A percentile compares a stretch with the other conserved stretches of the same genome.
Evolutionary conservation across 441 rosid genomes (phyloP).

Genomic region (Populus trichocarpa): DNA sequence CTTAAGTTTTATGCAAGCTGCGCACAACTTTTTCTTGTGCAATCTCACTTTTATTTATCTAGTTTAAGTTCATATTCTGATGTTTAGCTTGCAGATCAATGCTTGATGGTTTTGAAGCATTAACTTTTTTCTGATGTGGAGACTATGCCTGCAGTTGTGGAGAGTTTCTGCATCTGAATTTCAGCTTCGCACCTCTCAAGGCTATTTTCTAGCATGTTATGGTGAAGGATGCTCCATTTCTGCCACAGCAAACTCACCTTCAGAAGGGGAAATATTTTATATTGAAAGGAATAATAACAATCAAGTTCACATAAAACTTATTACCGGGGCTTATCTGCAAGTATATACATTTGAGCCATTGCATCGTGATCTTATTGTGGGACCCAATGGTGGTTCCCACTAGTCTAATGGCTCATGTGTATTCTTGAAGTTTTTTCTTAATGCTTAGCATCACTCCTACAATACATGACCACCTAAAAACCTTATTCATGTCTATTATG

Average conservation of each 20-base stretch:
- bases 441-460: neutral
- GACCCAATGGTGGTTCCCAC: neutral
- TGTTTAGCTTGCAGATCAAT: neutral
- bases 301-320: slow-evolving; percentile 50
- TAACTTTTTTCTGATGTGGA: neutral
- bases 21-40: neutral
- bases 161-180: slow-evolving; percentile 56
- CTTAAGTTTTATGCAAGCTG: neutral
- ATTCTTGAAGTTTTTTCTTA: neutral
- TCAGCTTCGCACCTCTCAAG: slow-evolving; percentile 49
- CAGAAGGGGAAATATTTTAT: slow-evolving; percentile 41
- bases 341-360: slow-evolving; percentile 23
- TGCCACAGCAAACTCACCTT: slow-evolving; percentile 50
- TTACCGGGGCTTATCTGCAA: slow-evolving; percentile 58
- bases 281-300: slow-evolving; percentile 46
- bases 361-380: neutral
- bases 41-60: neutral
- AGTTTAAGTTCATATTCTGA: neutral
- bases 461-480: neutral
- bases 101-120: neutral
- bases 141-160: slow-evolving; percentile 47
- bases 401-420: neutral
- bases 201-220: slow-evolving; percentile 64
- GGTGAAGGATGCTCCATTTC: slow-evolving; percentile 48
- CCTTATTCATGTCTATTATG: neutral